Conservation (phyloP, 2,329 filamentous ascomycete species). For the Hortaea werneckii region DNA sequence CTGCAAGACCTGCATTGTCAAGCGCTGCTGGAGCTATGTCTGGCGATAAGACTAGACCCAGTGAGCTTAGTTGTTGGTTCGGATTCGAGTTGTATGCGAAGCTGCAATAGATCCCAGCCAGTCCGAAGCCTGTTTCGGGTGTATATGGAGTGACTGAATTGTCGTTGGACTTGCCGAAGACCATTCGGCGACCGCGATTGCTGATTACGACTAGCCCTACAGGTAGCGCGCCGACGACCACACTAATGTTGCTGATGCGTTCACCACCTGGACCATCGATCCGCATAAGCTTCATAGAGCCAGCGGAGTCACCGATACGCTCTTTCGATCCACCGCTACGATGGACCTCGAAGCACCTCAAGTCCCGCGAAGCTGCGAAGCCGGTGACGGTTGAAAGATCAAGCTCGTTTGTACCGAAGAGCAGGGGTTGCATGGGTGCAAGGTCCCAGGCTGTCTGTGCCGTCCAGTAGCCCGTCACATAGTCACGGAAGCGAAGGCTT, state of each 20-base stretch:
- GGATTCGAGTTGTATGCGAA: neutral
- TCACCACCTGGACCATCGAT: conserved; percentile 1
- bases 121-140: neutral
- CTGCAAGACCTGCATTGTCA: neutral
- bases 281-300: neutral
- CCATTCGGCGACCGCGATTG: neutral
- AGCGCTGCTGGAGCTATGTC: neutral
- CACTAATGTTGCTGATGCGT: neutral
- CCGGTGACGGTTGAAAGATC: neutral
- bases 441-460: neutral
- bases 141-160: neutral
- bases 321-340: neutral
- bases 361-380: neutral
- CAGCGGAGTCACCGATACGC: neutral
- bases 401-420: neutral
- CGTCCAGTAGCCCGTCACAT: neutral
- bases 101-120: conserved; percentile 1
- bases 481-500: neutral
- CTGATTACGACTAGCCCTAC: neutral
- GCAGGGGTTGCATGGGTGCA: neutral
- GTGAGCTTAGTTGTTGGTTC: neutral
- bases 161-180: conserved; percentile 1
- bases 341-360: neutral
- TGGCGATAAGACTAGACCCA: neutral
- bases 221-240: neutral